Evolutionary conservation across 805 yeast genomes (phyloP), one percentile per base, ranked within the genome.

Genomic region (Torulaspora franciscae): DNA sequence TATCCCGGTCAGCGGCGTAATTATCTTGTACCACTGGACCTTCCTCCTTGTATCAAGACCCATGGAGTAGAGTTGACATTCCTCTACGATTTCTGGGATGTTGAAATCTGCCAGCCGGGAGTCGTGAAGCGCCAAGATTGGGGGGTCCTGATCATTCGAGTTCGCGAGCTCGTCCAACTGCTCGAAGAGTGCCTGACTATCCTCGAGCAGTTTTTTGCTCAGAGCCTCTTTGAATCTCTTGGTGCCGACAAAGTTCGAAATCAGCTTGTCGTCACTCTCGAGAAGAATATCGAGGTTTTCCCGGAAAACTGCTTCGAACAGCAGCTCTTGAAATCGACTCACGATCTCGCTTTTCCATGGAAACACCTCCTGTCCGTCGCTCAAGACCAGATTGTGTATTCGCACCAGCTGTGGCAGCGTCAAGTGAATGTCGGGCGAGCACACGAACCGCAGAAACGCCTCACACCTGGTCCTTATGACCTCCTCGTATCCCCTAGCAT

Each of bases 361-460:
- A 35, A 50, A 47, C 3, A 34, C 32, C 17, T 24, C 13, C 7
- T 17, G 19, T 32, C 24, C 32, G 6, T 35, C 40, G 14, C 10
- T 7, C 4, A 43, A 13, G 6, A 42, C 49, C 14, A 59, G 40
- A 17, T 56, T 43, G 41, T 56, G 51, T 1, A 59, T 28, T 19
- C 40, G 41, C 2, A 61, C 48, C 58, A 58, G 51, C 45, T 61
- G 59, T 13, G 32, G 7, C 15, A 55, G 25, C 5, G 43, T 47
- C 29, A 60, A 53, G 10, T 40, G 36, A 1, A 45, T 43, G 13
- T 41, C 37, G 13, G 45, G 32, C 5, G 55, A 49, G 15, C 49
- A 48, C 9, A 51, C 26, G 32, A 40, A 48, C 24, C 36, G 32
- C 40, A 52, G 47, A 10, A 61, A 49, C 10, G 27, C 35, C 4